These are phyloP conservation scores for Pseudocercospora ulei DNA, from an alignment of 2,329 filamentous ascomycete species.

Conservation along the genomic window DNA sequence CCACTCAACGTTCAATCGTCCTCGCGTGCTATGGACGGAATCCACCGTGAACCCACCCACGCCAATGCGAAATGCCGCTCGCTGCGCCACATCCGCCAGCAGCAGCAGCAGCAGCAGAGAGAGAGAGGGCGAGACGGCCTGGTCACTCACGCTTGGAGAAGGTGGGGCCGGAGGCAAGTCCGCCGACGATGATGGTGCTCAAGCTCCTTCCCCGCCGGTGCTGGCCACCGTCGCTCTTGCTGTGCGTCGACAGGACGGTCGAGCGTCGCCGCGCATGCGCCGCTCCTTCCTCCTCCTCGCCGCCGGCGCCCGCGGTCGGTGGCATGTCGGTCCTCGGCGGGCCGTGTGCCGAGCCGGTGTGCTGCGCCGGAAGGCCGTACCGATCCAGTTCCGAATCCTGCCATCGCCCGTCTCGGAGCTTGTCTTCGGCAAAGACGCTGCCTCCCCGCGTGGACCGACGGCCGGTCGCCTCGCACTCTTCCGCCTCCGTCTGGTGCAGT, in stretches of 20 bases:
- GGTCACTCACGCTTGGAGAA: slow-evolving; percentile 26
- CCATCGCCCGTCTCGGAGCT: slow-evolving; percentile 19
- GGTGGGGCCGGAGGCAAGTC: slow-evolving; percentile 28
- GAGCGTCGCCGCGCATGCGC: slow-evolving; percentile 16
- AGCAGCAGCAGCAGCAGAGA: too few species aligned
- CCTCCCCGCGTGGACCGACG: slow-evolving; percentile 31
- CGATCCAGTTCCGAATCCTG: slow-evolving; percentile 27
- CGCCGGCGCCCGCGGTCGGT: slow-evolving; percentile 19
- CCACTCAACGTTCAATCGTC: too few species aligned
- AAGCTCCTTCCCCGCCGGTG: slow-evolving; percentile 24
- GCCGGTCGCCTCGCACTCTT: slow-evolving; percentile 22
- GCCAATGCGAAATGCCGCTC: too few species aligned
- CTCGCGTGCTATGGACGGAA: too few species aligned
- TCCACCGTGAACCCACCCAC: too few species aligned
- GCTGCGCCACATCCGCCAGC: too few species aligned
- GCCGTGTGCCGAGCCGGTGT: slow-evolving; percentile 11
- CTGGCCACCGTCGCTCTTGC: slow-evolving; percentile 7
- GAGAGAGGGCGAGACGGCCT: too few species aligned
- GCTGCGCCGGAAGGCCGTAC: slow-evolving; percentile 25
- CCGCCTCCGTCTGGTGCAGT: slow-evolving; percentile 52
- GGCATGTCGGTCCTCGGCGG: slow-evolving; percentile 11
- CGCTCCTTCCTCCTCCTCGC: slow-evolving; percentile 15
- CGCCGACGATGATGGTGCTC: slow-evolving; percentile 24
- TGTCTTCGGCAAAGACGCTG: slow-evolving; percentile 24
- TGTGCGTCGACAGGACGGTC: slow-evolving; percentile 15